Conservation (phyloP, 2,329 filamentous ascomycete genomes). For the Torrubiella hemipterigena region DNA sequence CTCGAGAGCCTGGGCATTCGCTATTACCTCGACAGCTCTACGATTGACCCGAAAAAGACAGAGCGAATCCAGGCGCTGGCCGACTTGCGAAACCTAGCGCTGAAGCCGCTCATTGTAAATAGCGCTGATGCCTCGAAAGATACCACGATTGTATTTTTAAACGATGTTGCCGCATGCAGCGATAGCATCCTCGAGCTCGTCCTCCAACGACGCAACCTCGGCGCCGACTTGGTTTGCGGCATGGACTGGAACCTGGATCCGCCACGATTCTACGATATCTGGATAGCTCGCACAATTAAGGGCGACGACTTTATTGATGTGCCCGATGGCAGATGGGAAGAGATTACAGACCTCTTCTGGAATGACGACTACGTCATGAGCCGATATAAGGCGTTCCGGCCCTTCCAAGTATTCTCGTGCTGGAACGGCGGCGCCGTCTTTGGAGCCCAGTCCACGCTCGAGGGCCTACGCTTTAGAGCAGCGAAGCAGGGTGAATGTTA, state of each 20-base stretch:
- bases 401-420: slow-evolving; percentile 49
- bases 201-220: slow-evolving; percentile 31
- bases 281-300: slow-evolving; percentile 37
- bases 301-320: slow-evolving; percentile 46
- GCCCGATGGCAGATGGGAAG: slow-evolving; percentile 34
- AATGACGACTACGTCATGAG: slow-evolving; percentile 25
- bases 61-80: slow-evolving; percentile 36
- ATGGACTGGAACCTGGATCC: slow-evolving; percentile 42
- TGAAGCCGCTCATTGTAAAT: slow-evolving; percentile 27
- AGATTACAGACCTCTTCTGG: slow-evolving; percentile 39
- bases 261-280: slow-evolving; percentile 45
- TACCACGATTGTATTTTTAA: slow-evolving; percentile 38
- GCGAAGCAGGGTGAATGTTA: slow-evolving; percentile 19
- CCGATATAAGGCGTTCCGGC: slow-evolving; percentile 22
- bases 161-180: slow-evolving; percentile 38
- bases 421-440: slow-evolving; percentile 47
- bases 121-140: slow-evolving; percentile 14
- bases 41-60: slow-evolving; percentile 27
- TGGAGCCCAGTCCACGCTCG: slow-evolving; percentile 32
- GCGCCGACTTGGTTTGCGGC: slow-evolving; percentile 43
- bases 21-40: slow-evolving; percentile 30
- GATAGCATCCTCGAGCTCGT: slow-evolving; percentile 47
- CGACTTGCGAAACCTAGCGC: slow-evolving; percentile 37
- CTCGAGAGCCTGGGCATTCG: slow-evolving; percentile 23
- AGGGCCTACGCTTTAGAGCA: slow-evolving; percentile 31